phyloP scores from a whole-genome alignment of 805 yeast genomes.

The Ogataea nakhonphanomensis region DNA sequence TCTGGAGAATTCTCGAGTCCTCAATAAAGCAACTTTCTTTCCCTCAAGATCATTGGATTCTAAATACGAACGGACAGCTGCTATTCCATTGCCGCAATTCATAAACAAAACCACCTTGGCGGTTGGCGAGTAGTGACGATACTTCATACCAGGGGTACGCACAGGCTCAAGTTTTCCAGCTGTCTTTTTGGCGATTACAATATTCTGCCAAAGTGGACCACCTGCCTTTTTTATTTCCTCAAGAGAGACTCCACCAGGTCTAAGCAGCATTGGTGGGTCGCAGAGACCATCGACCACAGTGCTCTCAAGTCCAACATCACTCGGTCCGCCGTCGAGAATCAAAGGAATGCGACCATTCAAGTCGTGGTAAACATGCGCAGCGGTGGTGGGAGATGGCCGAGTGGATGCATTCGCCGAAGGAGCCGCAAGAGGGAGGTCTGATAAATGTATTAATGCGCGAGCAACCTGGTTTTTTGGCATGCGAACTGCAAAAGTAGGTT shows the following conservation, averaged over 20 bases:
- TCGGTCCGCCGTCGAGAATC: slow-evolving; percentile 87
- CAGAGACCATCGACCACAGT: slow-evolving; percentile 91
- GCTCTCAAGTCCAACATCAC: slow-evolving; percentile 87
- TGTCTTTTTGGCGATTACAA: slow-evolving; percentile 60
- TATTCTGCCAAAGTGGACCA: slow-evolving; percentile 63
- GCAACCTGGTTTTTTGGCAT: slow-evolving; percentile 88
- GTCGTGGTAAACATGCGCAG: slow-evolving; percentile 81
- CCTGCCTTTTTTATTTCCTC: slow-evolving; percentile 69
- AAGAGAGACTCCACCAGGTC: slow-evolving; percentile 91
- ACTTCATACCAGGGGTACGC: slow-evolving; percentile 97
- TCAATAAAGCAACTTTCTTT: slow-evolving; percentile 50
- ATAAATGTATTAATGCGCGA: slow-evolving; percentile 77
- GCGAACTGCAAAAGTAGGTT: slow-evolving; percentile 87
- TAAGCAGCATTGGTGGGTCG: slow-evolving; percentile 76
- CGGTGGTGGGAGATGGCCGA: slow-evolving; percentile 87
- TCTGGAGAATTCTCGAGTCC: slow-evolving; percentile 36
- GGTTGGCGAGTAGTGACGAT: slow-evolving; percentile 88
- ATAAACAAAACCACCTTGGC: slow-evolving; percentile 74
- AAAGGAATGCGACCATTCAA: slow-evolving; percentile 74
- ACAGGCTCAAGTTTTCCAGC: slow-evolving; percentile 68
- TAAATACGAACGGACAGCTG: slow-evolving; percentile 13
- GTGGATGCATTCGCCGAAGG: slow-evolving; percentile 98
- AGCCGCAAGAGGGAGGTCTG: slow-evolving; percentile 92
- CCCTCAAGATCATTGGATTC: slow-evolving; percentile 10
- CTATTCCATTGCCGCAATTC: slow-evolving; percentile 44